Conservation (phyloP, 129 eudicot species). For the Flaveria linearis region DNA sequence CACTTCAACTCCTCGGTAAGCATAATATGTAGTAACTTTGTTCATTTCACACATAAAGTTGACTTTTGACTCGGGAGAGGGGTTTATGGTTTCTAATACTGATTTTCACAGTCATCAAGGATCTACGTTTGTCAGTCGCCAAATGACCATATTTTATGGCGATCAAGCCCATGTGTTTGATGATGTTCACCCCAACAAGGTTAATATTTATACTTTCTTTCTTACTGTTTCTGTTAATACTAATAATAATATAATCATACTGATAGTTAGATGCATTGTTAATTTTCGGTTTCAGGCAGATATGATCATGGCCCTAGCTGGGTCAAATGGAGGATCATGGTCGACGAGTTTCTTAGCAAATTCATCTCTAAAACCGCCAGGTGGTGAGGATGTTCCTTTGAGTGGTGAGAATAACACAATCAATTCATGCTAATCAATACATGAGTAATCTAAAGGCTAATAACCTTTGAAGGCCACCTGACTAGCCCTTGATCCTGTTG, state of each 20-base stretch:
- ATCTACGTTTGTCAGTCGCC: slow-evolving; percentile 56
- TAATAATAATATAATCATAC: background rate
- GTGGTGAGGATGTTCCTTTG: slow-evolving; percentile 42
- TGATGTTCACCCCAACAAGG: slow-evolving; percentile 93
- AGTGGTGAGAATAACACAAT: slow-evolving; percentile 41
- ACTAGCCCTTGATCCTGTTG: too few species aligned
- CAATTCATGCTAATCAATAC: slow-evolving; percentile 1
- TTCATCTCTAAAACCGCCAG: slow-evolving; percentile 43
- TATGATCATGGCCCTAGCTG: slow-evolving; percentile 86
- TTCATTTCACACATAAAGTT: background rate
- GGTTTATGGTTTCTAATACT: background rate
- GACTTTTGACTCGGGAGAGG: background rate
- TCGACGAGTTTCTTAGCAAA: slow-evolving; percentile 64
- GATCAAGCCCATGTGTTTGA: slow-evolving; percentile 95
- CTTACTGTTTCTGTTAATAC: background rate
- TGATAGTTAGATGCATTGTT: background rate
- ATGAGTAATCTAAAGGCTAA: background rate
- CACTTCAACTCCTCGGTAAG: slow-evolving; percentile 56
- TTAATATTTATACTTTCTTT: slow-evolving; percentile 12
- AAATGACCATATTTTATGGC: slow-evolving; percentile 95
- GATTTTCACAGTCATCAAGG: slow-evolving; percentile 65
- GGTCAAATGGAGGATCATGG: slow-evolving; percentile 98
- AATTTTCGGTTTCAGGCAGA: slow-evolving; percentile 70
- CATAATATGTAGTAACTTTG: background rate
- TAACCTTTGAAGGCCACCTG: background rate